These are phyloP conservation scores for Pythium guiyangense DNA, from an alignment of 352 stramenopile species.

Conservation along the genomic window DNA sequence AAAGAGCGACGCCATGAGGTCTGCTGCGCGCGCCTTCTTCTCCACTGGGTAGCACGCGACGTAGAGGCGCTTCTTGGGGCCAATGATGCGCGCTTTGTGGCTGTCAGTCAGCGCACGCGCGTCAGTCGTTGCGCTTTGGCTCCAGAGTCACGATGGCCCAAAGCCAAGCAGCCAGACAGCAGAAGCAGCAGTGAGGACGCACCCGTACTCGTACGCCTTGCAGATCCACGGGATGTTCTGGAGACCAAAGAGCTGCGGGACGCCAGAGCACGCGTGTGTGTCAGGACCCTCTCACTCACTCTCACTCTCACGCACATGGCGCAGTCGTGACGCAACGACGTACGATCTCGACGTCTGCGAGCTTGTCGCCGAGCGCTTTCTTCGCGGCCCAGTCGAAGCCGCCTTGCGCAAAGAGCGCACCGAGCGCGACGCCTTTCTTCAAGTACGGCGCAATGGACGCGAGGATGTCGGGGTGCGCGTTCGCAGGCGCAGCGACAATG, in stretches of 20 bases:
- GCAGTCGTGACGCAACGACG: neutral
- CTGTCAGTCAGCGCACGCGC: slow-evolving; percentile 20
- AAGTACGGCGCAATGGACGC: slow-evolving; percentile 72
- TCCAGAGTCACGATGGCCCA: neutral
- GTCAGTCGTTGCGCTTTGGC: slow-evolving; percentile 4
- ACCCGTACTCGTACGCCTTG: slow-evolving; percentile 87
- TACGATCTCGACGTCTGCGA: slow-evolving; percentile 60
- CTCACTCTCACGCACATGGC: slow-evolving; percentile 11
- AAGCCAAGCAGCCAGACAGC: too few relatives aligned
- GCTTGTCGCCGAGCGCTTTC: slow-evolving; percentile 75
- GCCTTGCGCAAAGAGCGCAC: slow-evolving; percentile 89
- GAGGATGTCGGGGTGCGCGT: slow-evolving; percentile 86
- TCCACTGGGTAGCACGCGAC: slow-evolving; percentile 90
- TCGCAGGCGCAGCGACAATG: slow-evolving; percentile 87
- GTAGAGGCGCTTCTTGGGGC: slow-evolving; percentile 88
- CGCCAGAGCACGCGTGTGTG: neutral
- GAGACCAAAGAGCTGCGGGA: slow-evolving; percentile 80
- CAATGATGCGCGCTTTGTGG: slow-evolving; percentile 87
- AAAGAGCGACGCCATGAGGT: slow-evolving; percentile 85
- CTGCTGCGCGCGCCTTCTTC: slow-evolving; percentile 65
- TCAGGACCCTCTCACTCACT: slow-evolving; percentile 1
- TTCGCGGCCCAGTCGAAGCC: slow-evolving; percentile 91
- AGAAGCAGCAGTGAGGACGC: slow-evolving; percentile 3
- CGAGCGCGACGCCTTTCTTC: slow-evolving; percentile 81
- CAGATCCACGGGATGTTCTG: slow-evolving; percentile 95